These are phyloP conservation scores for Beta corolliflora DNA, from an alignment of 179 eudicot genomes.

Conservation along the genomic window DNA sequence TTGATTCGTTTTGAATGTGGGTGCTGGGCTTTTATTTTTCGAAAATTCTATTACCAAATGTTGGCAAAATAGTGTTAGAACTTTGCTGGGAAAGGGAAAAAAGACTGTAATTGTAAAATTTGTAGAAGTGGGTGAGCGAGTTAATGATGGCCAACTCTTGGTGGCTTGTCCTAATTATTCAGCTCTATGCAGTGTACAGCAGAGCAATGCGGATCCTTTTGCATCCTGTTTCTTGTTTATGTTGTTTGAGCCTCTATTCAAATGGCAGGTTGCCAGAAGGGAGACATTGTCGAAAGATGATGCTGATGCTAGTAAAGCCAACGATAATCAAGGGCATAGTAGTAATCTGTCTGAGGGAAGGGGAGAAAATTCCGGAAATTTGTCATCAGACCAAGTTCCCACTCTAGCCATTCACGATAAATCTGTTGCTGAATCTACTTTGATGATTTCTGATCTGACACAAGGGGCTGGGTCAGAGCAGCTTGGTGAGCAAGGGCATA, in stretches of 20 bases:
- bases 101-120: background rate
- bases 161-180: background rate
- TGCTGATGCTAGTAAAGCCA: constrained; percentile 43
- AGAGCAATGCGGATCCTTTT: background rate
- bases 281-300: constrained; percentile 40
- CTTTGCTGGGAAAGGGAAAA: background rate
- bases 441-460: constrained; percentile 34
- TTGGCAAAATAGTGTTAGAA: background rate
- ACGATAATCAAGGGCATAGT: constrained; percentile 40
- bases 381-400: constrained; percentile 63
- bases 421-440: constrained; percentile 33
- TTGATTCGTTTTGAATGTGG: too few relatives aligned
- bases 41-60: background rate
- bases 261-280: constrained; percentile 54
- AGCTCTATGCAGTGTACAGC: background rate
- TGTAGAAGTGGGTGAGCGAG: background rate
- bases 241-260: constrained; percentile 12
- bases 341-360: constrained; percentile 44
- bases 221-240: constrained; percentile 2
- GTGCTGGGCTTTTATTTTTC: background rate
- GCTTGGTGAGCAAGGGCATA: constrained; percentile 40
- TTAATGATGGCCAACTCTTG: background rate
- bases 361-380: constrained; percentile 40
- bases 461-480: constrained; percentile 41
- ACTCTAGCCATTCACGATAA: constrained; percentile 69